These are phyloP conservation scores for Psilocybe tampanensis DNA, from an alignment of 768 basidiomycete genomes.

Conservation along the genomic window DNA sequence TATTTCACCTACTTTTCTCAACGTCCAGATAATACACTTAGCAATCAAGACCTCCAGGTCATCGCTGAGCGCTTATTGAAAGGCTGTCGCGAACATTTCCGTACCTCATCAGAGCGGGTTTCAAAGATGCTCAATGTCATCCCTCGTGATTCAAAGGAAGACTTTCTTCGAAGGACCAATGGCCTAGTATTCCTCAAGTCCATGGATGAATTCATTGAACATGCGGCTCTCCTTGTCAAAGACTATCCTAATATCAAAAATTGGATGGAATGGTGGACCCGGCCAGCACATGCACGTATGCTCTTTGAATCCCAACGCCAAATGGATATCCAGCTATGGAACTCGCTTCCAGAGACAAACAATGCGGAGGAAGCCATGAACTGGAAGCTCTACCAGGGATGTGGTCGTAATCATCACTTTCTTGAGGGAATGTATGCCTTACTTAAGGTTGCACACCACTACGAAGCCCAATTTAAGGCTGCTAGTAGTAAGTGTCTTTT, in stretches of 20 bases:
- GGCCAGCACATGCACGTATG: slow-evolving; percentile 17
- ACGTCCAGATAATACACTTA: too few relatives aligned
- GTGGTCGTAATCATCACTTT: slow-evolving; percentile 20
- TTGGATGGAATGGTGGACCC: slow-evolving; percentile 36
- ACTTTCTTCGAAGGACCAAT: slow-evolving; percentile 17
- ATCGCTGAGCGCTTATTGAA: too few relatives aligned
- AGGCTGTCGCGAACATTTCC: too few relatives aligned
- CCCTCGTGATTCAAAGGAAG: slow-evolving; percentile 3
- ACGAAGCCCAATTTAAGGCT: slow-evolving; percentile 14
- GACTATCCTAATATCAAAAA: slow-evolving; percentile 24
- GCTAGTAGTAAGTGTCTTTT: slow-evolving; percentile 7
- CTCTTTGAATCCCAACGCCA: slow-evolving; percentile 16
- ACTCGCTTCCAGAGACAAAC: slow-evolving; percentile 24
- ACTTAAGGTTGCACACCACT: slow-evolving; percentile 19
- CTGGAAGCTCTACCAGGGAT: slow-evolving; percentile 26
- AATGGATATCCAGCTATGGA: slow-evolving; percentile 22
- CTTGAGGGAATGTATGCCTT: slow-evolving; percentile 16
- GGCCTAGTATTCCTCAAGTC: slow-evolving; percentile 8
- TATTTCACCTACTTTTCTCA: slow-evolving; percentile 18
- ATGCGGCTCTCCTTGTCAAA: slow-evolving; percentile 15
- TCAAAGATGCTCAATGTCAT: slow-evolving; percentile 8
- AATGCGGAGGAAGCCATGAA: slow-evolving; percentile 35
- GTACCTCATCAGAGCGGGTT: not conserved
- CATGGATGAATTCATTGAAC: slow-evolving; percentile 10
- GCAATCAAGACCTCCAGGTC: too few relatives aligned